A percentile compares a stretch with the other conserved stretches of the same genome.
phyloP scores from a whole-genome alignment of 2,329 filamentous ascomycete genomes.

The Penicillium sp. region DNA sequence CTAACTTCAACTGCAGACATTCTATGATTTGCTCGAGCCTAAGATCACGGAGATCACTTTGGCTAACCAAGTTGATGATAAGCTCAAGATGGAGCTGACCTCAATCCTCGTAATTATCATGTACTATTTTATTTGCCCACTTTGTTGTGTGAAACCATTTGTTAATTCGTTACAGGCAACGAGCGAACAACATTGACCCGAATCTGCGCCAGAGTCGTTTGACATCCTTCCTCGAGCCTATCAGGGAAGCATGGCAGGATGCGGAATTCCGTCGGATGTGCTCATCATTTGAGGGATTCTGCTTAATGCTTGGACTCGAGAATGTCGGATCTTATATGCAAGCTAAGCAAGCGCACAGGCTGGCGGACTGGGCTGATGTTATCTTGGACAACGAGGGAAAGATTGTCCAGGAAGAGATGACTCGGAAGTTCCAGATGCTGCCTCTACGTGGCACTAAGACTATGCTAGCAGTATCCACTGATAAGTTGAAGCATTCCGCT shows the following conservation, averaged over 20 bases:
- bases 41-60: slow-evolving; percentile 73
- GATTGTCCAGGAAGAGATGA: slow-evolving; percentile 70
- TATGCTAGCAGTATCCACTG: slow-evolving; percentile 85
- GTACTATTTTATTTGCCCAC: slow-evolving; percentile 19
- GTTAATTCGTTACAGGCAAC: slow-evolving; percentile 48
- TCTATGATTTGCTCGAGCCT: slow-evolving; percentile 79
- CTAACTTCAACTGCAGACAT: slow-evolving; percentile 42
- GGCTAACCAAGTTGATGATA: slow-evolving; percentile 69
- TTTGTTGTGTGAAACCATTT: too few relatives aligned
- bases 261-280: slow-evolving; percentile 63
- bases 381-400: slow-evolving; percentile 74
- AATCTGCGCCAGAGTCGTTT: slow-evolving; percentile 67
- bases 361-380: slow-evolving; percentile 76
- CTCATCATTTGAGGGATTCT: slow-evolving; percentile 73
- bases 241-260: slow-evolving; percentile 74
- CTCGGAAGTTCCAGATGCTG: slow-evolving; percentile 67
- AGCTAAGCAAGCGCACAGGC: slow-evolving; percentile 64
- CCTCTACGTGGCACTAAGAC: slow-evolving; percentile 85
- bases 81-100: slow-evolving; percentile 76
- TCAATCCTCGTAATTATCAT: slow-evolving; percentile 93
- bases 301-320: slow-evolving; percentile 69
- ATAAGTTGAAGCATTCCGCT: slow-evolving; percentile 72
- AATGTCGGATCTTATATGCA: slow-evolving; percentile 76
- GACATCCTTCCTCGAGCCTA: slow-evolving; percentile 71
- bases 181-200: slow-evolving; percentile 68